phyloP scores from a whole-genome alignment of 257 asterid species.

The Nicotiana undulata region DNA sequence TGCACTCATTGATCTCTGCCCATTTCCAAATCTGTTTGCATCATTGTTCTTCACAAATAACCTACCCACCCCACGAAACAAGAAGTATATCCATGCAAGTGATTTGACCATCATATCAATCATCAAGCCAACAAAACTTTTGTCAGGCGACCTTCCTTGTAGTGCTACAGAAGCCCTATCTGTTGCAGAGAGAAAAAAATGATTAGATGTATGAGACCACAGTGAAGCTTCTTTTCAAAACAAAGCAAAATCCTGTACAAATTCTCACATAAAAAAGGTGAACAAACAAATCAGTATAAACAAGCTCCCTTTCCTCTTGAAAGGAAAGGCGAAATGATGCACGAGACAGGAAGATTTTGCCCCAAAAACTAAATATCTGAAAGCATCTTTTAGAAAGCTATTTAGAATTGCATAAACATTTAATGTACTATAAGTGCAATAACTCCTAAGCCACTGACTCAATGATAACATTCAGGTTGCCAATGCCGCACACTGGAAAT shows the following conservation, averaged over 20 bases:
- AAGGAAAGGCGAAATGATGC: neutral
- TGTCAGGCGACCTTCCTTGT: constrained; percentile 31
- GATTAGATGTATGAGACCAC: neutral
- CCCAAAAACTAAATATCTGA: no score
- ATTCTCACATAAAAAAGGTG: neutral
- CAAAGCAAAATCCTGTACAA: constrained; percentile 1
- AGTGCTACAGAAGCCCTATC: constrained; percentile 24
- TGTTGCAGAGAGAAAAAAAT: constrained; percentile 18
- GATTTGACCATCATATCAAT: constrained; percentile 32
- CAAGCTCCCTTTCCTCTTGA: neutral
- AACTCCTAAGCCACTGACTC: neutral
- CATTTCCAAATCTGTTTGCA: constrained; percentile 18
- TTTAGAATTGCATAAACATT: neutral
- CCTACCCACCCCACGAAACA: constrained; percentile 34
- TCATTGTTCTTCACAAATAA: constrained; percentile 27
- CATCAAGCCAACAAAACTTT: constrained; percentile 24
- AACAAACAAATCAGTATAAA: neutral
- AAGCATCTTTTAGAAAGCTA: neutral
- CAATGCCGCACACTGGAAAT: neutral
- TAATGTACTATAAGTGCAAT: neutral
- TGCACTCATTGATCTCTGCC: constrained; percentile 24
- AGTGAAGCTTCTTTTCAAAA: constrained; percentile 1
- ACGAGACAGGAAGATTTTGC: neutral
- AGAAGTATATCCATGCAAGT: constrained; percentile 42
- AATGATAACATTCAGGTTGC: neutral